A percentile compares a stretch with the other conserved stretches of the same genome.
These are phyloP conservation scores for Termitomyces sp. DNA, from an alignment of 768 basidiomycete species.

Conservation along the genomic window DNA sequence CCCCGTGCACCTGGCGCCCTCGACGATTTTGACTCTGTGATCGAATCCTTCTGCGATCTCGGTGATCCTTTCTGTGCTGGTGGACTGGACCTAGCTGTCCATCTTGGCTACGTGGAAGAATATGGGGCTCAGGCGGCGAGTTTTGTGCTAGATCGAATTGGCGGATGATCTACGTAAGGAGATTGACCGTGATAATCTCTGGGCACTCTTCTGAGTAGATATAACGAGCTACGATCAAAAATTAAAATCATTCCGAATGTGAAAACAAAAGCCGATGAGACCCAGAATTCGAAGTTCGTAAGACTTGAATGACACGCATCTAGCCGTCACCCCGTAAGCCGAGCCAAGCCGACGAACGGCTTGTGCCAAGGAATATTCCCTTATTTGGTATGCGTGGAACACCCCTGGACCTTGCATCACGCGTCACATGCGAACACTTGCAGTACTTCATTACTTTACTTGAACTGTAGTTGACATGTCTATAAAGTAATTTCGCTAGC, in stretches of 20 bases:
- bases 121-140: slow-evolving; percentile 20
- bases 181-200: background rate
- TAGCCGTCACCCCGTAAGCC: too few relatives aligned
- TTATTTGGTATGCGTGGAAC: too few relatives aligned
- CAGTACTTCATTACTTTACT: too few relatives aligned
- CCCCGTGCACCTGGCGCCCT: slow-evolving; percentile 6
- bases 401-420: too few relatives aligned
- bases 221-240: background rate
- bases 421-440: too few relatives aligned
- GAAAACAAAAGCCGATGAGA: background rate
- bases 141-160: slow-evolving; percentile 22
- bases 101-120: slow-evolving; percentile 20
- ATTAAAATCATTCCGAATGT: background rate
- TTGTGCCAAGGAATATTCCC: too few relatives aligned
- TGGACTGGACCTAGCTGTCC: slow-evolving; percentile 14
- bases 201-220: background rate
- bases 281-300: background rate
- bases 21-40: slow-evolving; percentile 4
- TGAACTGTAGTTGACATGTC: too few relatives aligned
- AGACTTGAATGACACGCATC: background rate
- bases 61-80: slow-evolving; percentile 24
- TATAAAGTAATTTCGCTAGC: background rate
- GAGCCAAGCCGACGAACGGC: too few relatives aligned
- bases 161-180: slow-evolving; percentile 12
- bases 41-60: slow-evolving; percentile 19